Base-by-base conservation (phyloP, 768 basidiomycete species). In the Flagelloscypha sp. region DNA sequence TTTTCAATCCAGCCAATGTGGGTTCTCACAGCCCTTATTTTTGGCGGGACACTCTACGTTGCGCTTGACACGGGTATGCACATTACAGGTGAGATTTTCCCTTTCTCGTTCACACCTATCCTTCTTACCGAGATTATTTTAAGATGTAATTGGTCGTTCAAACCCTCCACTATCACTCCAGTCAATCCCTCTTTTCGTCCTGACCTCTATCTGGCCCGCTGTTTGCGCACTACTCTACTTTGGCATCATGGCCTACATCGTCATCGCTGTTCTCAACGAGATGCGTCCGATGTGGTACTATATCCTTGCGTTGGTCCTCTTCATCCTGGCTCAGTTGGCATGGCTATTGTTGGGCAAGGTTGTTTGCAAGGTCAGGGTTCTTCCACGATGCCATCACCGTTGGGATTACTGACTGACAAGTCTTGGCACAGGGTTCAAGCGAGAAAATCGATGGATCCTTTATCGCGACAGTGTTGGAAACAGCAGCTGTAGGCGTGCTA, bases 171-270 rank as follows among this genome's bases (percentile, higher is more conserved):
- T 46, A 12, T 42, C 59, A 1, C 61, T 81, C 25, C 57, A 59
- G 49, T 69, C 65, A 38, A 65, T 66, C 37, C 59, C 76, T 29
- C 50, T 84, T 21, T 84, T 82, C 48, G 62, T 76, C 3, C 53
- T 83, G 37, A 76, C 74, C 3, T 65, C 68, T 39, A 62, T 84
- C 33, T 80, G 80, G 75, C 81, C 81, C 19, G 74, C 63, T 38
- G 65, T 55, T 75, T 80, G 50, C 13, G 70, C 70, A 16, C 45
- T 76, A 30, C 29, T 72, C 28, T 82, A 75, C 54, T 61, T 74
- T 25, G 37, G 59, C 10, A 45, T 80, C 32, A 80, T 81, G 70
- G 30, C 68, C 11, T 77, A 69, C 48, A 70, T 84, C 41, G 70
- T 76, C 20, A 48, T 75, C 6, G 57, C 61, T 29, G 57, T 72